A percentile compares a stretch with the other conserved stretches of the same genome.
Evolutionary conservation across 352 stramenopile genomes (phyloP).

Genomic region (Phytophthora ramorum): DNA sequence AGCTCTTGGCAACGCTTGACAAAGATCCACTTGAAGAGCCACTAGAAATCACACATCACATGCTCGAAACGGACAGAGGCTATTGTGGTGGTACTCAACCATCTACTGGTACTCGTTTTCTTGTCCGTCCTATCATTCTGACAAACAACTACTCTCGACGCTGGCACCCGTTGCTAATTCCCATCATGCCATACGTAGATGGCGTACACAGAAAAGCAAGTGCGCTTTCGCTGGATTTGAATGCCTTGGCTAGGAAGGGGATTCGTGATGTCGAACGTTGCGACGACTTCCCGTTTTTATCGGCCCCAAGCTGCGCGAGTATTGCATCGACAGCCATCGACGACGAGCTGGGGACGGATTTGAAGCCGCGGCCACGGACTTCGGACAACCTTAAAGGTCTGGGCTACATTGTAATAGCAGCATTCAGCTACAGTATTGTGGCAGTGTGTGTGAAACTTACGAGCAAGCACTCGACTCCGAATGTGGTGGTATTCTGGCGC

Average conservation of each 20-base stretch:
- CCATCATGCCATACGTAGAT: background rate
- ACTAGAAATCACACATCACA: constrained; percentile 12
- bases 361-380: background rate
- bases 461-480: constrained; percentile 33
- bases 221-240: background rate
- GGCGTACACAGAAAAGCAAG: background rate
- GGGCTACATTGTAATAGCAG: constrained; percentile 41
- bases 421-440: constrained; percentile 60
- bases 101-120: background rate
- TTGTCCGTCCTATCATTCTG: background rate
- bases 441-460: constrained; percentile 36
- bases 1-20: constrained; percentile 17
- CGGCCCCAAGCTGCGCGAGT: background rate
- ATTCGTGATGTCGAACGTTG: background rate
- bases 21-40: constrained; percentile 33
- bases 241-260: background rate
- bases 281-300: background rate
- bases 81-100: no score
- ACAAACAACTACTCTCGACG: background rate
- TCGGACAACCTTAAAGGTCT: constrained; percentile 16
- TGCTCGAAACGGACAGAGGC: constrained; percentile 8
- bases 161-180: background rate
- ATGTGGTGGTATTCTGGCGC: constrained; percentile 57
- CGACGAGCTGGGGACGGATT: constrained; percentile 16
- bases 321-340: background rate